These are phyloP conservation scores for Xylaria hypoxylon DNA, from an alignment of 2,329 filamentous ascomycete species.

Conservation along the genomic window DNA sequence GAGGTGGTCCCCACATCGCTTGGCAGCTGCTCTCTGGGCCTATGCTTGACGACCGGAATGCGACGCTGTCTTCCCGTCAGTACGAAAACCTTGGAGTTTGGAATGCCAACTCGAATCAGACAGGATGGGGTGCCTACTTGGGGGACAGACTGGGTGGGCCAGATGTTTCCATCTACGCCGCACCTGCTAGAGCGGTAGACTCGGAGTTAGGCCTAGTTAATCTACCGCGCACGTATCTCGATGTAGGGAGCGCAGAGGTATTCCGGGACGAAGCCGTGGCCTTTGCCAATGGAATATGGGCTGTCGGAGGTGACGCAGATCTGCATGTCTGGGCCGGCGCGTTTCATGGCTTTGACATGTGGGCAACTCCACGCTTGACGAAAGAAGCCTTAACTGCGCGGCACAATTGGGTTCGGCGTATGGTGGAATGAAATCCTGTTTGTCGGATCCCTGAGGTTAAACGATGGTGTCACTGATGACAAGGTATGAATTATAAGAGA, in stretches of 20 bases:
- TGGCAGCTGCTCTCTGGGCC: constrained; percentile 13
- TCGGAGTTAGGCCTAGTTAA: not conserved
- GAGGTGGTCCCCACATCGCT: not conserved
- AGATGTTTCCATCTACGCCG: constrained; percentile 7
- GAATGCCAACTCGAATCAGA: not conserved
- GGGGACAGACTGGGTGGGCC: not conserved
- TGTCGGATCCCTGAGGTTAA: not conserved
- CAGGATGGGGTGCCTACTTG: not conserved
- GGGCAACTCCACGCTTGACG: constrained; percentile 1
- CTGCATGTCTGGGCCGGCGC: constrained; percentile 15
- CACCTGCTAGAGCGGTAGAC: not conserved
- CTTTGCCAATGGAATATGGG: constrained; percentile 19
- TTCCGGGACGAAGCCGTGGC: constrained; percentile 15
- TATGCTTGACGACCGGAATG: constrained; percentile 19
- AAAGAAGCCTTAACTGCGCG: constrained; percentile 14
- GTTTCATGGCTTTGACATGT: constrained; percentile 23
- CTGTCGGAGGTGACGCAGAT: constrained; percentile 4
- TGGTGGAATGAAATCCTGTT: not conserved
- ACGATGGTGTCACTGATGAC: not conserved
- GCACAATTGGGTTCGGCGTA: constrained; percentile 20
- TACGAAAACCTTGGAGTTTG: not conserved
- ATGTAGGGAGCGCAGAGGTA: constrained; percentile 21
- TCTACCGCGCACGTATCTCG: constrained; percentile 1
- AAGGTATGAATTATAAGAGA: no score
- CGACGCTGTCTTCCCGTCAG: not conserved